Evolutionary conservation across 2,329 filamentous ascomycete species (phyloP).

Genomic region (Berkeleyomyces rouxiae): DNA sequence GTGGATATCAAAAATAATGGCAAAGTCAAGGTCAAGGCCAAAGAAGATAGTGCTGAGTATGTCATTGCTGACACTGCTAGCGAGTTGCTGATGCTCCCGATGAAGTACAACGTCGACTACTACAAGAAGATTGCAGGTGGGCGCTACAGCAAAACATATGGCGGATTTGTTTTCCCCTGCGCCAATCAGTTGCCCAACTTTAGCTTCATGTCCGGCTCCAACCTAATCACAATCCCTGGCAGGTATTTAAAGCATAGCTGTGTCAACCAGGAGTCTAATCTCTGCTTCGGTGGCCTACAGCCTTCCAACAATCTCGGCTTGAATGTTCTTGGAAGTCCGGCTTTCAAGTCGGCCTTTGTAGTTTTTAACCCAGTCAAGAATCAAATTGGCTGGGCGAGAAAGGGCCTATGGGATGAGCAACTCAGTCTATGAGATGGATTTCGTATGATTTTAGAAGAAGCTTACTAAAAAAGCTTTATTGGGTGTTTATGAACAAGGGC

Average conservation of each 20-base stretch:
- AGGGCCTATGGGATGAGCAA: too few species aligned
- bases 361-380: slow-evolving; percentile 38
- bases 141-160: slow-evolving; percentile 22
- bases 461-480: too few species aligned
- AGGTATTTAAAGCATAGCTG: slow-evolving; percentile 35
- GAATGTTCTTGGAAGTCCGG: slow-evolving; percentile 46
- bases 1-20: not conserved
- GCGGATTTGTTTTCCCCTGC: slow-evolving; percentile 33
- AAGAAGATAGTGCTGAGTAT: too few species aligned
- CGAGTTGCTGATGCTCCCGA: slow-evolving; percentile 43
- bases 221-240: slow-evolving; percentile 39
- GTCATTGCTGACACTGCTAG: slow-evolving; percentile 42
- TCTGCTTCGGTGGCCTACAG: slow-evolving; percentile 54
- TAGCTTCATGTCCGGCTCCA: slow-evolving; percentile 39
- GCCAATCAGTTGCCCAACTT: slow-evolving; percentile 29
- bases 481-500: too few species aligned
- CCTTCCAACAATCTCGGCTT: slow-evolving; percentile 26
- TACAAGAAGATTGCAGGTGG: slow-evolving; percentile 31
- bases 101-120: slow-evolving; percentile 32
- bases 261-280: slow-evolving; percentile 28
- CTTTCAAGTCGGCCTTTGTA: slow-evolving; percentile 45
- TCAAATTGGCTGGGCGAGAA: slow-evolving; percentile 8
- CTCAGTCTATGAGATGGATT: too few species aligned
- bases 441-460: too few species aligned
- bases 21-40: too few species aligned